phyloP scores from a whole-genome alignment of 1,284 basidiomycete species.

The Tilletiopsis washingtonensis region DNA sequence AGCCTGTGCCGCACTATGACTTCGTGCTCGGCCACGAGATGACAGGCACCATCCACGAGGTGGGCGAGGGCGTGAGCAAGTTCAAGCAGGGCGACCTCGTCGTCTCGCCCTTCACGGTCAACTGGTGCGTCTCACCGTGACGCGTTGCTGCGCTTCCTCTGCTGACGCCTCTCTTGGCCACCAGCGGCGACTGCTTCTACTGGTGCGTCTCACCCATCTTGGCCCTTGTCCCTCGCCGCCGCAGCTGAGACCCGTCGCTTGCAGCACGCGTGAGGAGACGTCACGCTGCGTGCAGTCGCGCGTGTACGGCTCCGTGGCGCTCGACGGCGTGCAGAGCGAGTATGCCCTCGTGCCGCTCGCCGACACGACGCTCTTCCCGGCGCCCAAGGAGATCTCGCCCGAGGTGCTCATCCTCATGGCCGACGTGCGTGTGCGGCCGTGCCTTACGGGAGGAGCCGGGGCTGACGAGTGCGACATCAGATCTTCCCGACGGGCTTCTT shows the following conservation, averaged over 20 bases:
- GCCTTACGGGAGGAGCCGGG: background rate
- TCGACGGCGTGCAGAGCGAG: constrained; percentile 79
- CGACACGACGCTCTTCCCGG: constrained; percentile 67
- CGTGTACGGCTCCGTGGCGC: constrained; percentile 64
- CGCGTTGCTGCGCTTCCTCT: background rate
- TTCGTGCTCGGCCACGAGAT: constrained; percentile 67
- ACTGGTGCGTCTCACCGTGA: constrained; percentile 64
- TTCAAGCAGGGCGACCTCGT: constrained; percentile 72
- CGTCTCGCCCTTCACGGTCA: constrained; percentile 76
- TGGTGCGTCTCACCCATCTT: background rate
- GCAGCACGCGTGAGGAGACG: constrained; percentile 68
- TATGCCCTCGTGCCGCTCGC: constrained; percentile 69
- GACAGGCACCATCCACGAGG: constrained; percentile 65
- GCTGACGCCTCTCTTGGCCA: background rate
- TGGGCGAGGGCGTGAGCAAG: constrained; percentile 60
- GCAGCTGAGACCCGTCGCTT: constrained; percentile 47
- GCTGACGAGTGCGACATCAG: no score
- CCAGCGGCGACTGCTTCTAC: background rate
- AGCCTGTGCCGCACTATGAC: constrained; percentile 27
- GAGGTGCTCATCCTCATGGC: constrained; percentile 57
- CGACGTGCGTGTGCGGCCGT: constrained; percentile 53
- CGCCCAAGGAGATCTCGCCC: constrained; percentile 51
- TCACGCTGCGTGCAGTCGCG: constrained; percentile 62
- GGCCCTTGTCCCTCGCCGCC: background rate
- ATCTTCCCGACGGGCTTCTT: constrained; percentile 54